Base-by-base conservation (phyloP, 805 yeast genomes). In the Barnettozyma botsteinii region DNA sequence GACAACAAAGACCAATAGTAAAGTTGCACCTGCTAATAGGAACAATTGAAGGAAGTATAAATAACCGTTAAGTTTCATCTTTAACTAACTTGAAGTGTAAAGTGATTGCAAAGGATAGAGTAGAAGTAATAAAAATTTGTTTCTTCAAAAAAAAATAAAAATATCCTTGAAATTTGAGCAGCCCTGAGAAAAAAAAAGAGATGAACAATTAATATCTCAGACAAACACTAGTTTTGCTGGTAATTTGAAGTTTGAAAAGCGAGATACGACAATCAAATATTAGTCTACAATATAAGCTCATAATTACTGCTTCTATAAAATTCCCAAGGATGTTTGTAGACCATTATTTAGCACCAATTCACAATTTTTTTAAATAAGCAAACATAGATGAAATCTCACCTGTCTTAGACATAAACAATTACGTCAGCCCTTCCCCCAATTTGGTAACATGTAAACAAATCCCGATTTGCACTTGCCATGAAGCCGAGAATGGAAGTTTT, bases 1-100 rank as follows among this genome's bases (percentile, higher is more conserved):
- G 14, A 81, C 68, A 37, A 76, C 68, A 46, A 85, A 73, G 27
- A 84, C 56, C 42, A 80, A 62, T 36, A 75, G 53, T 43, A 77
- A 51, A 25, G 75, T 64, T 42, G 73, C 53, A 55, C 59, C 59
- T 11, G 51, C 51, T 17, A 50, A 38, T 17, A 53, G 32, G 22
- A 52, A 2, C 18, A 51, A 18, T 35, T 51, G 52, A 5, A 32
- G 14, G 14, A 38, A 8, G 37, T 42, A 51, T 17, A 47, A 40
- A 9, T 39, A 26, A 17, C 34, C 29, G 28, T 35, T 35, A 18
- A 44, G 18, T 29, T 38, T 44, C 48, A 44, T 44, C 4, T 3
- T 33, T 17, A 10, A 21, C 14, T 17, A 17, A 14, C 28, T 26
- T 5, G 6, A 26, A 26, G n/a, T 7, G 9, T 21, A 13, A 14